phyloP scores from a whole-genome alignment of 1,284 basidiomycete species.

The Psilocybe mexicana region DNA sequence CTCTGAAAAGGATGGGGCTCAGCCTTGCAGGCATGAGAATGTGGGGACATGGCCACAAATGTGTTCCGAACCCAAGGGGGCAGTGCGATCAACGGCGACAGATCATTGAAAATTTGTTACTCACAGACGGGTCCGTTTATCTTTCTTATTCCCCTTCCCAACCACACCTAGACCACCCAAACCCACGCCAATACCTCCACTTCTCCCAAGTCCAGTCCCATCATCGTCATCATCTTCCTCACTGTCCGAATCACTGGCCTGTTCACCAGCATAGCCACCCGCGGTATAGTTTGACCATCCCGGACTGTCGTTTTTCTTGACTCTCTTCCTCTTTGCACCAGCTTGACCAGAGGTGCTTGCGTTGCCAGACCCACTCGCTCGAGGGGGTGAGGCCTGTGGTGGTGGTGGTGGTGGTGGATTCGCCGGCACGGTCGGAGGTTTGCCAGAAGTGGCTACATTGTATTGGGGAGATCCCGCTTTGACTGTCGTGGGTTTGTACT shows the following conservation, averaged over 20 bases:
- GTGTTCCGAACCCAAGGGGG: constrained; percentile 1
- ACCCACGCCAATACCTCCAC: constrained; percentile 41
- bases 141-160: constrained; percentile 27
- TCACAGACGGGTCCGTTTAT: constrained; percentile 35
- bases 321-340: constrained; percentile 35
- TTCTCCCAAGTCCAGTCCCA: constrained; percentile 23
- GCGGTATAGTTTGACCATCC: constrained; percentile 8
- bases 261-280: constrained; percentile 11
- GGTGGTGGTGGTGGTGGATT: neutral
- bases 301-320: constrained; percentile 26
- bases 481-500: constrained; percentile 4
- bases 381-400: constrained; percentile 3
- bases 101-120: constrained; percentile 21
- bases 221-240: constrained; percentile 39
- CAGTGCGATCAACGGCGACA: constrained; percentile 1
- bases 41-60: constrained; percentile 1
- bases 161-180: constrained; percentile 38
- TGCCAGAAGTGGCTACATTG: constrained; percentile 4
- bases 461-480: constrained; percentile 12
- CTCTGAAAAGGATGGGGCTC: neutral
- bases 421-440: constrained; percentile 1
- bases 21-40: constrained; percentile 4
- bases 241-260: constrained; percentile 32
- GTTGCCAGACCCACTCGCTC: constrained; percentile 1
- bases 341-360: constrained; percentile 1